Conservation (phyloP, 352 stramenopile genomes). For the Pythium oligandrum region DNA sequence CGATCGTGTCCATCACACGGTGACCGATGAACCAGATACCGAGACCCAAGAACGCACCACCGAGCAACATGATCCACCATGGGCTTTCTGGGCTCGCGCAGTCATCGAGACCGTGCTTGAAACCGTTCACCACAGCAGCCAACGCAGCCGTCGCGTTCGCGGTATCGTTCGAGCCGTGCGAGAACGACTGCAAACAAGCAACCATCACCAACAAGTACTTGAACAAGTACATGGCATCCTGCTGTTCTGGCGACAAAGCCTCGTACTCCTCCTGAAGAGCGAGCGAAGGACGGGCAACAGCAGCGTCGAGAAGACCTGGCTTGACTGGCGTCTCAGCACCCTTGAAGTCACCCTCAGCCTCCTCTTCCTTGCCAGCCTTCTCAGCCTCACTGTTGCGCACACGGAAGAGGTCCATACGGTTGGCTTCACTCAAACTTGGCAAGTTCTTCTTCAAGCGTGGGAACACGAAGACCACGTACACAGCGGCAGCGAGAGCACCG, state of each 20-base stretch:
- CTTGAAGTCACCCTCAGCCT: too few species aligned
- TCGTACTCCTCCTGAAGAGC: constrained; percentile 18
- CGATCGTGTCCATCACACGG: constrained; percentile 63
- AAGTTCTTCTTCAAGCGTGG: constrained; percentile 17
- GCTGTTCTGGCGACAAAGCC: constrained; percentile 24
- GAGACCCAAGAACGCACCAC: constrained; percentile 44
- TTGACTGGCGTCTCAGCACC: too few species aligned
- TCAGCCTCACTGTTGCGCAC: too few species aligned
- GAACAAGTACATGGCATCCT: constrained; percentile 37
- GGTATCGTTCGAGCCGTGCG: constrained; percentile 82
- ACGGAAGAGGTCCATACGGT: constrained; percentile 17
- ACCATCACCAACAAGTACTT: constrained; percentile 75
- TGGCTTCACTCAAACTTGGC: constrained; percentile 12
- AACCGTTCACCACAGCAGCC: too few species aligned
- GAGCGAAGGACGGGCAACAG: constrained; percentile 13
- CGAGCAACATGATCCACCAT: constrained; percentile 66
- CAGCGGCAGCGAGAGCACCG: constrained; percentile 1
- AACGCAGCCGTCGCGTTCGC: constrained; percentile 74
- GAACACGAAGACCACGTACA: constrained; percentile 23
- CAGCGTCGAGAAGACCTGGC: too few species aligned
- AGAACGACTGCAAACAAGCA: constrained; percentile 56
- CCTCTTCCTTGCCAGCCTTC: too few species aligned
- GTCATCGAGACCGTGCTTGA: constrained; percentile 28
- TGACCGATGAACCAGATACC: constrained; percentile 49
- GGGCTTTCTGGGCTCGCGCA: constrained; percentile 16